Conservation (phyloP, 2,329 filamentous ascomycete species). For the Aspergillus sp. region DNA sequence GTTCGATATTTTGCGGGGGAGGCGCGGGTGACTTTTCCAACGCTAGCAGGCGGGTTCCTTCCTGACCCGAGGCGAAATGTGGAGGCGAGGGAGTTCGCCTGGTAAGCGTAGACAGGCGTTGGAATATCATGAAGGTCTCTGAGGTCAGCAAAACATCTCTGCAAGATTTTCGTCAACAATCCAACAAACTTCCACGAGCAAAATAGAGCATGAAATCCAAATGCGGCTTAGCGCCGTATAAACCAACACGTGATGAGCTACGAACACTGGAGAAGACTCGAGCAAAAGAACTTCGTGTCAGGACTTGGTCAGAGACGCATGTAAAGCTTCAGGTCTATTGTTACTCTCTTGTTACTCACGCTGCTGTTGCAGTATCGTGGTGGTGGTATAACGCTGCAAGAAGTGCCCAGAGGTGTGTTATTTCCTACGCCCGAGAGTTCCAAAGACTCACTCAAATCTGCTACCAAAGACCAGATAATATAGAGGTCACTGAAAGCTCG, state of each 20-base stretch:
- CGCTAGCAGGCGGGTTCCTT: slow-evolving; percentile 3
- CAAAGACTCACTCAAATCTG: no score
- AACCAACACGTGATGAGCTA: neutral
- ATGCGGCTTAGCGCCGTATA: neutral
- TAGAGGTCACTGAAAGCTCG: no score
- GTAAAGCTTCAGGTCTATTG: neutral
- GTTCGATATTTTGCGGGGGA: neutral
- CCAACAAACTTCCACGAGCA: neutral
- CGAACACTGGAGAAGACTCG: neutral
- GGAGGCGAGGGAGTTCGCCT: neutral
- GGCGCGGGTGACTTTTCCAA: slow-evolving; percentile 4
- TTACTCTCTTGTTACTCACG: no score
- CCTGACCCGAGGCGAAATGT: neutral
- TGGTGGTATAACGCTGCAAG: no score
- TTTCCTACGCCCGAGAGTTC: no score
- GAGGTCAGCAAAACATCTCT: neutral
- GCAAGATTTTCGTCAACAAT: neutral
- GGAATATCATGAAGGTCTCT: neutral
- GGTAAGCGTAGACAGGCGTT: neutral
- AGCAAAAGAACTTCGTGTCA: neutral
- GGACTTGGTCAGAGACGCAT: neutral
- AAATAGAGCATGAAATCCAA: neutral
- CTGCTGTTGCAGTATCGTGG: no score
- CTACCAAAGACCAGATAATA: no score
- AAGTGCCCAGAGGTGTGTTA: no score